phyloP scores from a whole-genome alignment of 1,139 yeast species.

The Oligophagozyma castellii region DNA sequence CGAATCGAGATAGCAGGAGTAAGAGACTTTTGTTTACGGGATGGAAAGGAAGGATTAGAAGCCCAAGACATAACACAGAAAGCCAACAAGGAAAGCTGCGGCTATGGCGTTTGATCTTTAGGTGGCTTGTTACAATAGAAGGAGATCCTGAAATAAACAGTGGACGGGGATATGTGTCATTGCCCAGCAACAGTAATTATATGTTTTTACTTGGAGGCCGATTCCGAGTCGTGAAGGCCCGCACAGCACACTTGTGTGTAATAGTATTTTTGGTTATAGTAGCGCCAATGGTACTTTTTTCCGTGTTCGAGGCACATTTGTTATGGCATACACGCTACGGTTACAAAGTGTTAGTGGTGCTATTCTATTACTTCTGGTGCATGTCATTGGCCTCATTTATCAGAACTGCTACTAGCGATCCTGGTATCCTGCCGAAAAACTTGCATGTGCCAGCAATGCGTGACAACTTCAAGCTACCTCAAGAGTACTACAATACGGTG shows the following conservation, averaged over 20 bases:
- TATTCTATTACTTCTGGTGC: conserved; percentile 47
- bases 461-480: conserved; percentile 33
- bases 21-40: no score
- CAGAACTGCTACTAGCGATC: conserved; percentile 47
- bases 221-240: conserved; percentile 30
- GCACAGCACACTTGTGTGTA: conserved; percentile 26
- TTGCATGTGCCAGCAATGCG: conserved; percentile 37
- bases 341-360: conserved; percentile 43
- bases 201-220: conserved; percentile 56
- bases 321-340: conserved; percentile 25
- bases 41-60: no score
- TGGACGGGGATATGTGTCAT: conserved; percentile 11
- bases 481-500: conserved; percentile 47
- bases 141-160: conserved; percentile 10
- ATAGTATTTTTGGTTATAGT: conserved; percentile 28
- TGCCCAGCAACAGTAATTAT: conserved; percentile 19
- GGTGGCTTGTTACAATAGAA: conserved; percentile 21
- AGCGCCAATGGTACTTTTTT: conserved; percentile 38
- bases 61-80: no score
- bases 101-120: conserved; percentile 7
- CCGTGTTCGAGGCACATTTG: conserved; percentile 28
- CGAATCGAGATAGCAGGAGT: no score
- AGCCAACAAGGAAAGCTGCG: neutral
- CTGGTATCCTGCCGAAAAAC: conserved; percentile 62
- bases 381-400: conserved; percentile 35